Base-by-base conservation (phyloP, 192 early-diverging fungal genomes). In the Gamsiella multidivaricata region DNA sequence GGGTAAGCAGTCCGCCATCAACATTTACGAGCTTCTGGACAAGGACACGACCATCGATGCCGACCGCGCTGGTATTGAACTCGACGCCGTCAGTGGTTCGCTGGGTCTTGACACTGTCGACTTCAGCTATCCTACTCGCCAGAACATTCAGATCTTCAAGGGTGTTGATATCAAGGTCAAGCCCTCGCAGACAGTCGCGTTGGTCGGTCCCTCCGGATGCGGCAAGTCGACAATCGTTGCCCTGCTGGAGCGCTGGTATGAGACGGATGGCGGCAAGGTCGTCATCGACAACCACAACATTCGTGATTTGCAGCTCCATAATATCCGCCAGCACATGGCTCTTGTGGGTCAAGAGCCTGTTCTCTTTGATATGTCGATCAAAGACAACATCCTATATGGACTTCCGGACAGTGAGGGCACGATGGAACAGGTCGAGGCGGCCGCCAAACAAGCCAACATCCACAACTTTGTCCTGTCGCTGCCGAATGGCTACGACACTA, bases 281-380 rank as follows among this genome's bases (percentile, higher is more conserved):
- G 62, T 43, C 9, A 73, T 95, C 42, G 91, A 96, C 55, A 75
- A 76, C 49, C 75, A 80, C 7, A 75, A 89, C 54, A 83, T 96
- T 29, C 66, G 80, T 7, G 65, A 87, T 49, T 92, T 91, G 84
- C 84, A 89, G 32, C 36, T 95, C 9, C 60, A 67, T n/a, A 86
- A 89, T 41, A 82, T 97, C 25, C 90, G 97, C 55, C 42, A 65
- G 26, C 86, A 87, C 61, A 80, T 96, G 84, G 91, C 94, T 18
- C 81, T 98, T n/a, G 97, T 98, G 12, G 91, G 91, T 25, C 96
- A 98, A 78, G 96, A 97, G 83, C 96, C 96, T 5, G 88, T 93
- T 39, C 76, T 98, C 39, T 96, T 97, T 69, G 93, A 96, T 82
- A 82, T 94, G 75, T 85, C 89, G 26, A 92, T 98, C 65, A 86